A percentile compares a stretch with the other conserved stretches of the same genome.
Conservation (phyloP, 495 filamentous ascomycete species). For the Polyplosphaeria fusca region DNA sequence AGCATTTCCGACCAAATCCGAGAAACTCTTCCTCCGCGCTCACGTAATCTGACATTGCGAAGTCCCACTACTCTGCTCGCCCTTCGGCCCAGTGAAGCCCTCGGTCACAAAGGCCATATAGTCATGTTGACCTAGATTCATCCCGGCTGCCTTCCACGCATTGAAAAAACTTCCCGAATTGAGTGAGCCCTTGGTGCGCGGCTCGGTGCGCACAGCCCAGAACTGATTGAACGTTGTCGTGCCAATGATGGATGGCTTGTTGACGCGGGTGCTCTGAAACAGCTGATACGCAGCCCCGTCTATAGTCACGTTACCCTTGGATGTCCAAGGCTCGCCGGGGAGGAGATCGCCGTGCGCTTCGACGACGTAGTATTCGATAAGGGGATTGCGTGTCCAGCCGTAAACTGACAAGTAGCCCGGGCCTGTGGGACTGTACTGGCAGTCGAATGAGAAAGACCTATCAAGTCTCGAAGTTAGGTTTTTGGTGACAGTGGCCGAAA, state of each 20-base stretch:
- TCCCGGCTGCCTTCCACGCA: no score
- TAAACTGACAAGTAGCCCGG: slow-evolving; percentile 60
- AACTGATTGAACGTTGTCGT: slow-evolving; percentile 62
- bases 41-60: no score
- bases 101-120: no score
- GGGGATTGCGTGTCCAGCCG: slow-evolving; percentile 59
- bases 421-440: slow-evolving; percentile 53
- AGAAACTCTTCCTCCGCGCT: no score
- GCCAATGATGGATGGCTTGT: slow-evolving; percentile 53
- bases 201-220: slow-evolving; percentile 54
- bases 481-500: neutral
- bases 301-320: slow-evolving; percentile 7
- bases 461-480: neutral
- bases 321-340: slow-evolving; percentile 32
- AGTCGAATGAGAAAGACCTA: slow-evolving; percentile 49
- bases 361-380: slow-evolving; percentile 64
- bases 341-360: slow-evolving; percentile 50
- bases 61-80: no score
- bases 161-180: no score
- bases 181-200: no score
- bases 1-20: no score
- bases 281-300: slow-evolving; percentile 31
- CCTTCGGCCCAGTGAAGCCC: no score
- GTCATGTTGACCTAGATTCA: no score
- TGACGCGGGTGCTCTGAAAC: slow-evolving; percentile 17